Base-by-base conservation (phyloP, 2,329 filamentous ascomycete species). In the Cladosporium sp. region DNA sequence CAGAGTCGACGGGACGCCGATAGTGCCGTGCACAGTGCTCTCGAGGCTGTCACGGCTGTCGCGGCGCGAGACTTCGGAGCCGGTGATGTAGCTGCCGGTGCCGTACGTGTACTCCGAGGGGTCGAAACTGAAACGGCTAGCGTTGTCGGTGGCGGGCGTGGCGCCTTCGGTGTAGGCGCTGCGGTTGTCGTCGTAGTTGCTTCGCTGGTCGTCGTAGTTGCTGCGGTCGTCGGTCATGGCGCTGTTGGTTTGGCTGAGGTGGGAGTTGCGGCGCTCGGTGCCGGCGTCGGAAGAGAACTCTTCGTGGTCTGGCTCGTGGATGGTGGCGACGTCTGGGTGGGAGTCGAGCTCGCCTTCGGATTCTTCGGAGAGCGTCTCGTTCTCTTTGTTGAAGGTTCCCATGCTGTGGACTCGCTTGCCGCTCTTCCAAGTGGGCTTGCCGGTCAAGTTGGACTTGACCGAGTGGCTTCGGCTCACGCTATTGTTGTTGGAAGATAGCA, bases 81-180 rank as follows among this genome's bases (percentile, higher is more conserved):
- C 73, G 1, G 71, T 75, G 64, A 76, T 68, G 62, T 76, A 76
- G 18, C 69, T 70, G n/a, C 73, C 73, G n/a, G 72, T 74, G 7
- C 65, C 73, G 53, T 73, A 75, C 0, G 71, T 73, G 56, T 72
- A 68, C 43, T 75, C 72, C 50, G 69, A 73, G 6, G 65, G 61
- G 4, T 69, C 71, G 54, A 68, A 73, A 60, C 69, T 70, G 12
- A 63, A 69, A 15, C 69, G 67, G n/a, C 61, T 63, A 24, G 56
- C 62, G 34, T 62, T 56, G 24, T 66, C 62, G 8, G 50, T 54
- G 18, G 47, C 43, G 1, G 58, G 59, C 19, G 60, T 59, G 4
- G 53, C 40, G 27, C 58, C 59, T 8, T 62, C 61, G n/a, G 51
- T 45, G 45, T 56, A 54, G 24, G 38, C 24, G 51, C 55, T 50